Conservation (phyloP, 257 asterid species). For the Lycium ferocissimum region DNA sequence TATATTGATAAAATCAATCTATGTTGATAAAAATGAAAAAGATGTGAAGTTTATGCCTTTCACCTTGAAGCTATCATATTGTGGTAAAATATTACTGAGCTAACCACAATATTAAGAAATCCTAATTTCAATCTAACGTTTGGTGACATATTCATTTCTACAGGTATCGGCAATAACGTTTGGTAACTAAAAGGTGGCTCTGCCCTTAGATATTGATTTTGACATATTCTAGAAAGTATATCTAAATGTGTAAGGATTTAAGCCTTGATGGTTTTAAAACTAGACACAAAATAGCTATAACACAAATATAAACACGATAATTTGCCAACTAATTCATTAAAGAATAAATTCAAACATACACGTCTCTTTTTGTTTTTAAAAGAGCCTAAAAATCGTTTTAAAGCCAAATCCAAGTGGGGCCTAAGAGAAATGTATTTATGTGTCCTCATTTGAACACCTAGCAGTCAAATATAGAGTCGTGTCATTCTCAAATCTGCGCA, state of each 20-base stretch:
- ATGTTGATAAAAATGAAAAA: no score
- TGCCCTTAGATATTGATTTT: no score
- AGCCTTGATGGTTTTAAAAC: background rate
- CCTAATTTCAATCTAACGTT: background rate
- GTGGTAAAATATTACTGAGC: background rate
- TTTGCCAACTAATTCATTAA: background rate
- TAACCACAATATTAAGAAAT: background rate
- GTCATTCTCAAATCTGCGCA: no score
- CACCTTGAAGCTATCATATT: background rate
- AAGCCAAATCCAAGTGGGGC: background rate
- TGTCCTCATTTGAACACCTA: background rate
- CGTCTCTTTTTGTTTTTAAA: background rate
- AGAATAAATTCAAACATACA: background rate
- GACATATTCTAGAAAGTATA: background rate
- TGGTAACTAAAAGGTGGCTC: no score
- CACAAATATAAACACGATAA: background rate
- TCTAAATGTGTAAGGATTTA: background rate
- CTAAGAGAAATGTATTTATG: background rate
- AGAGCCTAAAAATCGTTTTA: background rate
- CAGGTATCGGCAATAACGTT: no score
- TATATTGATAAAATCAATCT: background rate
- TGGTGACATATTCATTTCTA: no score
- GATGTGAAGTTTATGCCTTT: background rate
- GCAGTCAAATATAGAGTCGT: background rate
- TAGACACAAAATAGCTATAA: background rate